phyloP scores from a whole-genome alignment of 2,329 filamentous ascomycete genomes.

The Paracoccidioides brasiliensis region DNA sequence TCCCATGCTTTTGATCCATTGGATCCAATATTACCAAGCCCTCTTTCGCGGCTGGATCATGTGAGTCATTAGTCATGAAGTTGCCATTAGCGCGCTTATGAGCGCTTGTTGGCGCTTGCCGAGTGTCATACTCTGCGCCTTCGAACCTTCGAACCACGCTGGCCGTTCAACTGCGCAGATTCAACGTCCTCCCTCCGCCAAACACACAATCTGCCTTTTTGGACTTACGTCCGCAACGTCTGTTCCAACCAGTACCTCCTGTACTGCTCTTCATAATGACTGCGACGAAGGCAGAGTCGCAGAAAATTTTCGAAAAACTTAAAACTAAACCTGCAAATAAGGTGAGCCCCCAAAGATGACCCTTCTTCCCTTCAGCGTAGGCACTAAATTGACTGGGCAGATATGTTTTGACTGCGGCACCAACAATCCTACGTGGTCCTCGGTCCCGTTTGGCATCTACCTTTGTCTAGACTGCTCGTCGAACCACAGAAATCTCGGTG shows the following conservation, averaged over 20 bases:
- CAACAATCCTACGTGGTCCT: slow-evolving; percentile 98
- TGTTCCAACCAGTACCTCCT: not conserved
- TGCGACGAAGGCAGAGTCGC: slow-evolving; percentile 87
- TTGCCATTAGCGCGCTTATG: not conserved
- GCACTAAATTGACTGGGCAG: slow-evolving; percentile 35
- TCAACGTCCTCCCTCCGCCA: slow-evolving; percentile 10
- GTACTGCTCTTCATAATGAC: slow-evolving; percentile 35
- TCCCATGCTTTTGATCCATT: too few species aligned
- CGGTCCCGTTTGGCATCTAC: slow-evolving; percentile 93
- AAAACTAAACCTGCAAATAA: slow-evolving; percentile 92
- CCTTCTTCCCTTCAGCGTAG: slow-evolving; percentile 10
- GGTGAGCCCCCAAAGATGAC: slow-evolving; percentile 40
- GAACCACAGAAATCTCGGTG: slow-evolving; percentile 92
- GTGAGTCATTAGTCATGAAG: too few species aligned
- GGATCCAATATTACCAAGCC: not conserved
- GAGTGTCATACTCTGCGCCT: too few species aligned
- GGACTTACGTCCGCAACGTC: not conserved
- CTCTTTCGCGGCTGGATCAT: not conserved
- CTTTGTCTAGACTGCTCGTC: slow-evolving; percentile 95
- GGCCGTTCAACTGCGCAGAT: not conserved
- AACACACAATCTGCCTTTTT: not conserved
- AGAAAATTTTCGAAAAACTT: slow-evolving; percentile 95
- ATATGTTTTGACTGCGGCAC: slow-evolving; percentile 97
- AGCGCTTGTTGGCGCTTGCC: not conserved
- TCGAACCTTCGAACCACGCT: slow-evolving; percentile 2